These are phyloP conservation scores for Xylaria nigripes DNA, from an alignment of 495 filamentous ascomycete species.

Conservation along the genomic window DNA sequence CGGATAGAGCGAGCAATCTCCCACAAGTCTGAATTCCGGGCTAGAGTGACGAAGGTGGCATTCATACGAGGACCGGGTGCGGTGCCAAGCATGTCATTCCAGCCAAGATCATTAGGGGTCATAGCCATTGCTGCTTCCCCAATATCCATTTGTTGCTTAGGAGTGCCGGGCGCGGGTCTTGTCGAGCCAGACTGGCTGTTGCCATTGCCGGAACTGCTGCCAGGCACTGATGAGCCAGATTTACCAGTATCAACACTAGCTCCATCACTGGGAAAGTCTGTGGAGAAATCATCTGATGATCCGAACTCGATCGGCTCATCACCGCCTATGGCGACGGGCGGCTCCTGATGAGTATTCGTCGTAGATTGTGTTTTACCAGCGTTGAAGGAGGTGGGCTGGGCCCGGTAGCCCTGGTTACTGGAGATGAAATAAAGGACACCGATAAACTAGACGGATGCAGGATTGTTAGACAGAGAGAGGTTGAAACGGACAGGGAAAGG, in stretches of 20 bases:
- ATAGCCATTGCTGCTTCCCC: constrained; percentile 43
- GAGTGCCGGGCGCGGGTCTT: constrained; percentile 29
- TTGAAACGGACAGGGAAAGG: not conserved
- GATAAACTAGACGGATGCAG: constrained; percentile 46
- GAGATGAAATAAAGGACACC: constrained; percentile 75
- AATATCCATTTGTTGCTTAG: constrained; percentile 31
- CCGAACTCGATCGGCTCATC: not conserved
- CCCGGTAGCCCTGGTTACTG: constrained; percentile 32
- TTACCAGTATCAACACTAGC: not conserved
- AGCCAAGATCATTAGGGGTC: constrained; percentile 37
- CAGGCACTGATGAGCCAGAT: constrained; percentile 5
- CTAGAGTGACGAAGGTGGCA: constrained; percentile 93
- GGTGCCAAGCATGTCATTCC: constrained; percentile 43
- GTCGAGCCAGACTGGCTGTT: constrained; percentile 19
- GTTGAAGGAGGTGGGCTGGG: constrained; percentile 18
- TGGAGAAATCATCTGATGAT: constrained; percentile 8
- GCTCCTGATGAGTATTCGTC: constrained; percentile 24
- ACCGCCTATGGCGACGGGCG: constrained; percentile 14
- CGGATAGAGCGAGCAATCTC: constrained; percentile 93
- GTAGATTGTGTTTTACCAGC: constrained; percentile 10
- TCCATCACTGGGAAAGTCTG: not conserved
- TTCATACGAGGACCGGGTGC: constrained; percentile 67
- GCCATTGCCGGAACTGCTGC: not conserved
- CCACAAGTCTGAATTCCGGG: constrained; percentile 89
- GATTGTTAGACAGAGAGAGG: not conserved